Base-by-base conservation (phyloP, 2,329 filamentous ascomycete genomes). In the Juglanconis sp. region DNA sequence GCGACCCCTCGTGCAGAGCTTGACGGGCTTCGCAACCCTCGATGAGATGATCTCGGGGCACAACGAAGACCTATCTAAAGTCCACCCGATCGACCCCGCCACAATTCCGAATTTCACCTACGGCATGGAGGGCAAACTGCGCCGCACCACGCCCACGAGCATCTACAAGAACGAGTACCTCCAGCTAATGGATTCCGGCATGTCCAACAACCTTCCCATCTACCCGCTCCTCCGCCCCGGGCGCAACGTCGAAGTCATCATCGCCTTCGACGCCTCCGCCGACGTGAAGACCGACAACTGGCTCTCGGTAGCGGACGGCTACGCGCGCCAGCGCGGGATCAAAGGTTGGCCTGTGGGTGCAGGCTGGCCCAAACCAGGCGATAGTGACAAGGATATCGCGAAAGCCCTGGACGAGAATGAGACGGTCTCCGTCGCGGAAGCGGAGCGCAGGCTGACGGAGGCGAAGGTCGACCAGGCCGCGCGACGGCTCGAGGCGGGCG, bases 121-220 rank as follows among this genome's bases (percentile, higher is more conserved):
- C 62, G 90, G 90, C 8, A 90, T 99, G 87, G 82, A 89, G 67
- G 87, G 85, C 11, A 81, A 85, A 63, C 79, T 99, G 6, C 89
- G 92, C 0, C 75, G 84, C 1, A 90, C 91, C 0, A 89, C 89
- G n/a, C 92, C 95, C 0, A 84, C 88, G 36, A 92, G 86, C 60
- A 85, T 96, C 44, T 87, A 90, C 68, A 79, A 85, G 17, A 82
- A 81, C 13, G 81, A 87, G 49, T 89, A 96, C 71, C 81, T 94
- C 17, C 88, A 91, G 65, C 81, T 94, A 15, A 98, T 97, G 93
- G 95, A 99, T 73, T 93, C 95, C 1, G 95, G 95, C 54, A 99
- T 99, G 95, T 96, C 91, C 65, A 98, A 99, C 72, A 99, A 99
- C 70, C 80, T 99, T 8, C 95, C 95, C 1, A 93, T 98, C 47